phyloP scores from a whole-genome alignment of 202 grass and related monocot genomes.

The Eragrostis tef region DNA sequence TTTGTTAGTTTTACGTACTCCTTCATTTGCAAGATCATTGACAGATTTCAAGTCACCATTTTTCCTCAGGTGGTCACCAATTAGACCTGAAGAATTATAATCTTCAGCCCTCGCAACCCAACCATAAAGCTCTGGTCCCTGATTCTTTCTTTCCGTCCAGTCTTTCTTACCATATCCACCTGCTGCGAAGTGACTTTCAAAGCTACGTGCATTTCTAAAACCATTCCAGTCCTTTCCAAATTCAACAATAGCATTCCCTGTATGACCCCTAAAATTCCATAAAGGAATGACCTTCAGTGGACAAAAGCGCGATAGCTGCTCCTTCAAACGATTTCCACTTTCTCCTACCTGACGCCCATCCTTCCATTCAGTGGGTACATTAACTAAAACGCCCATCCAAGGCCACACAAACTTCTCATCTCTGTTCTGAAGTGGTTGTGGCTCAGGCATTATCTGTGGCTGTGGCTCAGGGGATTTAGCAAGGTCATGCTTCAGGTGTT shows the following conservation, averaged over 20 bases:
- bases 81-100: constrained; percentile 48
- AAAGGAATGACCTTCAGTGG: constrained; percentile 54
- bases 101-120: constrained; percentile 57
- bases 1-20: constrained; percentile 48
- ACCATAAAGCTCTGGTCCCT: constrained; percentile 51
- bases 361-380: constrained; percentile 76
- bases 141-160: constrained; percentile 43
- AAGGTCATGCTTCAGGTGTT: constrained; percentile 67
- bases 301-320: constrained; percentile 43
- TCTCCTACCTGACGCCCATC: constrained; percentile 54
- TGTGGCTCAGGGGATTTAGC: constrained; percentile 18
- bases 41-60: constrained; percentile 60
- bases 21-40: constrained; percentile 57
- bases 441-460: not conserved
- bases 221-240: constrained; percentile 63
- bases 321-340: constrained; percentile 57
- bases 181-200: constrained; percentile 47
- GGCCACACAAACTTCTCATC: constrained; percentile 93
- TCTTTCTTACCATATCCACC: constrained; percentile 47
- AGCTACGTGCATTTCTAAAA: constrained; percentile 62
- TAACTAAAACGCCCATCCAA: constrained; percentile 81
- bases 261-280: constrained; percentile 61
- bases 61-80: constrained; percentile 55
- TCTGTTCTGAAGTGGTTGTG: constrained; percentile 47
- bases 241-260: constrained; percentile 64